Conservation (phyloP, 805 yeast species). For the Isabelozyma heimii region DNA sequence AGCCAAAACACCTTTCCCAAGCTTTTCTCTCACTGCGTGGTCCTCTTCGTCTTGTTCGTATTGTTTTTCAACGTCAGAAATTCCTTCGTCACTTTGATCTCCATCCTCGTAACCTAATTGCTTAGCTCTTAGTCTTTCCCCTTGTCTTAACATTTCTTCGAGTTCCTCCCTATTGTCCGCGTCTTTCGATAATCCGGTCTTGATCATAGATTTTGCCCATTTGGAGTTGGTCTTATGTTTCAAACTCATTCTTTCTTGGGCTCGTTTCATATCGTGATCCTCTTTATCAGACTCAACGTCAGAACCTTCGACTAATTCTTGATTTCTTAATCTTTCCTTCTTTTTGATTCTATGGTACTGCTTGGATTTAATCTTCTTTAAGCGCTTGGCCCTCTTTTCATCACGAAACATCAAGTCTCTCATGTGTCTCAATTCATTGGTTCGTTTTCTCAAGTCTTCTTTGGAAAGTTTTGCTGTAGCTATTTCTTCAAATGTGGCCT, state of each 20-base stretch:
- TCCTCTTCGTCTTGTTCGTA: slow-evolving; percentile 32
- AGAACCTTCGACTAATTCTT: slow-evolving; percentile 63
- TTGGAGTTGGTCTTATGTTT: slow-evolving; percentile 84
- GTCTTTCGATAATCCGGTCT: slow-evolving; percentile 88
- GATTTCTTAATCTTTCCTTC: slow-evolving; percentile 72
- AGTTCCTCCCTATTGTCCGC: slow-evolving; percentile 79
- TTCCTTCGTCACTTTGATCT: slow-evolving; percentile 50
- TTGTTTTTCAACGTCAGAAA: slow-evolving; percentile 44
- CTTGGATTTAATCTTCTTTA: slow-evolving; percentile 93
- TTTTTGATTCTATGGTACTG: slow-evolving; percentile 82
- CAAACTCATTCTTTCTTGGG: slow-evolving; percentile 87
- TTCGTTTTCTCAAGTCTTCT: slow-evolving; percentile 74
- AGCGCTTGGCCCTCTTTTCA: slow-evolving; percentile 83
- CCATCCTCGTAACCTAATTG: slow-evolving; percentile 67
- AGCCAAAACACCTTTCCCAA: slow-evolving; percentile 87
- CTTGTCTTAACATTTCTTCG: slow-evolving; percentile 91
- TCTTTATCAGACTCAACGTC: slow-evolving; percentile 50
- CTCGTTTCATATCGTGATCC: slow-evolving; percentile 73
- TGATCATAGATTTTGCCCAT: slow-evolving; percentile 90
- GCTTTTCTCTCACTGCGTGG: slow-evolving; percentile 33
- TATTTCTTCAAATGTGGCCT: slow-evolving; percentile 83
- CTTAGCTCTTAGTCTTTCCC: slow-evolving; percentile 71
- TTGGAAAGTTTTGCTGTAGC: slow-evolving; percentile 77
- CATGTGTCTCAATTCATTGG: slow-evolving; percentile 84
- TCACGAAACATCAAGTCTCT: slow-evolving; percentile 96